Base-by-base conservation (phyloP, 2,329 filamentous ascomycete species). In the Nigrospora oryzae region DNA sequence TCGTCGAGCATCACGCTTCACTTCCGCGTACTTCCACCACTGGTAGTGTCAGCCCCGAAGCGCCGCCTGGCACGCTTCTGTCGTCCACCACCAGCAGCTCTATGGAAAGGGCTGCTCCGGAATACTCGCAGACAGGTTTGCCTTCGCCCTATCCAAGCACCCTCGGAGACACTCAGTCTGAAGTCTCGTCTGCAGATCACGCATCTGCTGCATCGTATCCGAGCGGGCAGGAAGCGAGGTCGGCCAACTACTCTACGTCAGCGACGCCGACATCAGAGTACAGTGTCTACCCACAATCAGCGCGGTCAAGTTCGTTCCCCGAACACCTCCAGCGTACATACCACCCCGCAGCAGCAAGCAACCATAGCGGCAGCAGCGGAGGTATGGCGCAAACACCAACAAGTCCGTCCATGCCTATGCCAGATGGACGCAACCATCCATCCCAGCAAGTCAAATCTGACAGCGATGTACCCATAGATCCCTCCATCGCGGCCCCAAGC, bases 381-480 rank as follows among this genome's bases (percentile, higher is more conserved):
- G 85, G 84, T 83, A 96, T 96, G 90, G 89, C 90, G 81, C 89
- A 95, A 88, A 81, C 75, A 72, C 71, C 89, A 84, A 88, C 88
- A 85, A 95, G 90, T 95, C 87, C 88, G 89, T 95, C 88, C 72
- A 79, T 88, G 77, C 78, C 85, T 82, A 75, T 87, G 74, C 79
- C 83, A 79, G 86, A 89, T 88, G 86, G 68, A 63, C 75, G 77
- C 73, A 84, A 75, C 78, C 81, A 86, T 83, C 84, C 83, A 74
- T 77, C 79, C 73, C 75, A 78, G 67, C 75, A 81, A 77, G 78
- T 84, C 72, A 90, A 89, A 71, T 94, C 90, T 95, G 87, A 95
- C 89, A 80, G 79, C 80, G 84, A 89, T 83, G 82, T 94, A 75
- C 89, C 89, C 84, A 90, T 95, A 96, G 91, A 96, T 94, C 89